Evolutionary conservation across 768 basidiomycete genomes (phyloP).

Genomic region (Terana coerulea): DNA sequence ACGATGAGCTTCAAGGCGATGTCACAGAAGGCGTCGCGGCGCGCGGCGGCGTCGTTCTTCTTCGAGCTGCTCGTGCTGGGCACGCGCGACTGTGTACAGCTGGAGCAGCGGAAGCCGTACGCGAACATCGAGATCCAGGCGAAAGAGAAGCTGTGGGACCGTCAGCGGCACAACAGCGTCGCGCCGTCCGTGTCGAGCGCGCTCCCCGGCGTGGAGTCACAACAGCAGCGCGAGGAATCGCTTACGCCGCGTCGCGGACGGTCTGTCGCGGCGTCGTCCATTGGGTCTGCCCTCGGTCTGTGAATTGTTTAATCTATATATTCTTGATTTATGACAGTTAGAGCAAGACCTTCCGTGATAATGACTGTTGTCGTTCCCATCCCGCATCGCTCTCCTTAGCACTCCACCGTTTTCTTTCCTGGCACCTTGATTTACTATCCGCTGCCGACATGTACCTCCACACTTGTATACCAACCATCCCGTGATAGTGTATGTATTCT

Average conservation of each 20-base stretch:
- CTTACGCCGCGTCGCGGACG: conserved; percentile 12
- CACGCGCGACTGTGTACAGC: conserved; percentile 85
- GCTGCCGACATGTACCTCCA: too few relatives aligned
- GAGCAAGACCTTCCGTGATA: not conserved
- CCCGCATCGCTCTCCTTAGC: too few relatives aligned
- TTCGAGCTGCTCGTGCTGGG: conserved; percentile 95
- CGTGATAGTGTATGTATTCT: too few relatives aligned
- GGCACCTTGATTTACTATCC: too few relatives aligned
- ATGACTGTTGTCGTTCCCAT: too few relatives aligned
- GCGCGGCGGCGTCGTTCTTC: conserved; percentile 95
- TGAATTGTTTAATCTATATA: not conserved
- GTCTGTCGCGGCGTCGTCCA: conserved; percentile 21
- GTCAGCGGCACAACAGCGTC: conserved; percentile 43
- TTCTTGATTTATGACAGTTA: not conserved
- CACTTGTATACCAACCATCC: too few relatives aligned
- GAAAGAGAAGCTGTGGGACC: conserved; percentile 85
- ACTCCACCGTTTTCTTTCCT: too few relatives aligned
- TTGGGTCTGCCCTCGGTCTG: conserved; percentile 23
- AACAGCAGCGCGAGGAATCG: not conserved
- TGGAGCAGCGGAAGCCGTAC: conserved; percentile 72
- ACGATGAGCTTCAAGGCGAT: conserved; percentile 74
- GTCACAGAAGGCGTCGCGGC: conserved; percentile 81
- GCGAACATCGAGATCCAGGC: conserved; percentile 82
- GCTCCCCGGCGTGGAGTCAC: conserved; percentile 19
- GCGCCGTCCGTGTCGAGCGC: conserved; percentile 45